Evolutionary conservation across 805 yeast species (phyloP).

Genomic region (Metschnikowia peoriensis): DNA sequence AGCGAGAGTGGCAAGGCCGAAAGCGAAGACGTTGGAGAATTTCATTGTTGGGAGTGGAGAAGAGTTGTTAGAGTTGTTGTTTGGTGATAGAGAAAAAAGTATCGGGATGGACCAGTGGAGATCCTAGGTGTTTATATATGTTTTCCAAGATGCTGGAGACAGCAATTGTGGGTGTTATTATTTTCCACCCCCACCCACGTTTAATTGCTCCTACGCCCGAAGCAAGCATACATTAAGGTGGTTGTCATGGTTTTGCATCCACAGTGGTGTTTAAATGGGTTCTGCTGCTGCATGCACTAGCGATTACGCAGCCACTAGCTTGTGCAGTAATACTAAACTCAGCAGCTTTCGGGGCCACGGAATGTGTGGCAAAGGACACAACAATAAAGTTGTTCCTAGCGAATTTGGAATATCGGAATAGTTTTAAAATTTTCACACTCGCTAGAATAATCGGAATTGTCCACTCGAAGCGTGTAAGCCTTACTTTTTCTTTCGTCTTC

Average conservation of each 20-base stretch:
- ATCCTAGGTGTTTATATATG: not conserved
- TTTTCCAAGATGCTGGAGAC: not conserved
- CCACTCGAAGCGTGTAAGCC: too few relatives aligned
- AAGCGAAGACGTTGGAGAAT: not conserved
- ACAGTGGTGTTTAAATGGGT: not conserved
- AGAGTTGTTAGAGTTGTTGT: not conserved
- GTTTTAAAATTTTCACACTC: too few relatives aligned
- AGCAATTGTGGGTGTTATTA: not conserved
- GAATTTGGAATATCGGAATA: too few relatives aligned
- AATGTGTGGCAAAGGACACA: not conserved
- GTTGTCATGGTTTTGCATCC: not conserved
- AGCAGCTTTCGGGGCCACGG: not conserved
- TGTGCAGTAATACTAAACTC: not conserved
- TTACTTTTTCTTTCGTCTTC: too few relatives aligned
- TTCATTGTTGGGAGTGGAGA: not conserved
- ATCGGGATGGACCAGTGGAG: not conserved
- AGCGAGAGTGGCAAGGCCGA: constrained; percentile 1
- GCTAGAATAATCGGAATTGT: too few relatives aligned
- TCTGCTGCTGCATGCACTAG: not conserved
- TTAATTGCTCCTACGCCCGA: not conserved
- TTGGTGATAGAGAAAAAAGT: not conserved
- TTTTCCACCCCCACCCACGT: not conserved
- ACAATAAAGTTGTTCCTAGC: too few relatives aligned
- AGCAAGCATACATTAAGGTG: not conserved
- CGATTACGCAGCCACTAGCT: not conserved